Evolutionary conservation across 2,329 filamentous ascomycete genomes (phyloP), one percentile per base, ranked within the genome.

Genomic region (Cordyceps militaris): DNA sequence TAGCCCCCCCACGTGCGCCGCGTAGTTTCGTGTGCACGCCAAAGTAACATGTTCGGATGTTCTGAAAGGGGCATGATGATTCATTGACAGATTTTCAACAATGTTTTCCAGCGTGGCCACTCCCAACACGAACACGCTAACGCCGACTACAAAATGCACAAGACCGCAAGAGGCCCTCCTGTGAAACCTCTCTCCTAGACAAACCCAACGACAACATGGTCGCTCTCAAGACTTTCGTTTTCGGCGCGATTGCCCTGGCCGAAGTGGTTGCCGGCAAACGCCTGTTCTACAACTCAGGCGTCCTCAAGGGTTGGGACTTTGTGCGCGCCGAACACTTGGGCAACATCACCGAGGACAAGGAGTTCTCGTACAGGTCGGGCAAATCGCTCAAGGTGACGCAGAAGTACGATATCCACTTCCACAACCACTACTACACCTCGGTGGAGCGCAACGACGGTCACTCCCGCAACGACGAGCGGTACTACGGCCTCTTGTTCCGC

Each of bases 401-500:
- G 62, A 70, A 67, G 36, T 76, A 76, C 66, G 70, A 75, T 59
- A 36, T 70, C 0, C 65, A 59, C 63, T 78, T 74, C 65, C 65
- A 53, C 2, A 76, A 72, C 21, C 75, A 76, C 10, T 80, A 79
- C 66, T 77, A 80, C 67, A 75, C 78, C 38, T 77, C 80, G 65
- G 74, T 73, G 13, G 67, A 70, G 58, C 70, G 74, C 60, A 66
- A 73, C 62, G 65, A 74, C 60, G 76, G 70, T 19, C 79, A 79
- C 68, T 66, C 69, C 59, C 72, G 70, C 56, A 75, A 73, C 48
- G 73, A 80, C 57, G 67, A 67, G 21, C 73, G 72, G 24, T 78
- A 74, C 67, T 80, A 80, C 68, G 76, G 77, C 36, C 81, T 80
- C 65, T 67, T 69, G 0, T 80, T 81, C 68, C 74, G 76, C n/a